Evolutionary conservation across 371 early-diverging fungal species (phyloP), one percentile per base, ranked within the genome.

Genomic region (Mucor indicus): DNA sequence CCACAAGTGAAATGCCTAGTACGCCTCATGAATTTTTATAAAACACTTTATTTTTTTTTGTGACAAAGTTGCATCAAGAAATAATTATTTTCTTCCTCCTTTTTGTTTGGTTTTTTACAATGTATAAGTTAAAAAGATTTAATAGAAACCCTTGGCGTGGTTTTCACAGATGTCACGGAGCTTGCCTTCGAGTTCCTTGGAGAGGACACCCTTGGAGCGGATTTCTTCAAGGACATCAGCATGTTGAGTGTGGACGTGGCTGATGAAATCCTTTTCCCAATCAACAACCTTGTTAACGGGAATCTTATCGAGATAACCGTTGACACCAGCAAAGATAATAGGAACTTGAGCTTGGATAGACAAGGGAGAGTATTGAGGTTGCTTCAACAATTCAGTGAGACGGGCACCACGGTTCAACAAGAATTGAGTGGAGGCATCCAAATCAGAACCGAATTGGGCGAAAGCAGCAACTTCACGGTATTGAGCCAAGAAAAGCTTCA

Each of bases 391-490:
- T 83, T 96, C 96, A 43, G 95, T 95, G 40, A 96, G 83, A 79
- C 96, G 95, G 57, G 94, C 93, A 83, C 96, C 96, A 84, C 96
- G 92, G 87, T 94, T 94, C 60, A 96, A 79, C 80, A 90, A 72
- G 90, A 93, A 95, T 79, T 95, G 95, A 53, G 96, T 96, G 56
- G 95, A 93, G 61, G 95, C 95, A 79, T 96, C 96, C 58, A 96
- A 81, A 77, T 96, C 96, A 62, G 94, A 93, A 75, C 96, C 96
- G 81, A 96, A 96, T 83, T 96, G 96, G 64, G 96, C 94, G 67
- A 96, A 95, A 52, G 96, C 96, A 53, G 95, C 96, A 48, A 96
- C 93, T 84, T 95, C 96, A 90, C 96, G 95, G 86, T 93, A 93
- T 80, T 95, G 96, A 60, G 96, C 96, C 63, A 96, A 81, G 89